These are phyloP conservation scores for Kernera saxatilis DNA, from an alignment of 345 rosid species.

Conservation along the genomic window DNA sequence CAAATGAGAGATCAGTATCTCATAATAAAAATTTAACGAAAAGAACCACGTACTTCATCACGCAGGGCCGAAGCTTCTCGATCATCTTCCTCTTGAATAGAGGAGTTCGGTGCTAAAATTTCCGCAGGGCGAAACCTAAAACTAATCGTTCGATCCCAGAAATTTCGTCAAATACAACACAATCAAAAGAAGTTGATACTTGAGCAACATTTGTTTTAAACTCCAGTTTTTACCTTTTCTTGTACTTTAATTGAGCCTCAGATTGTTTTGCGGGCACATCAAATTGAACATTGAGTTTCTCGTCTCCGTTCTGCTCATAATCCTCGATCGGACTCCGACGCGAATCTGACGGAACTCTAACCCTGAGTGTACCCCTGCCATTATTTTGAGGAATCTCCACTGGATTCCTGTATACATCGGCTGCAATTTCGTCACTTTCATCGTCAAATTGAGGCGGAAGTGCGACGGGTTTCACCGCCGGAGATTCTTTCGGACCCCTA, in stretches of 20 bases:
- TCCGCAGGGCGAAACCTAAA: slow-evolving; percentile 63
- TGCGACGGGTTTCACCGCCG: neutral
- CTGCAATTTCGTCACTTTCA: neutral
- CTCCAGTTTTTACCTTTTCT: slow-evolving; percentile 17
- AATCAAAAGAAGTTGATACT: neutral
- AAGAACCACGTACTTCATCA: slow-evolving; percentile 68
- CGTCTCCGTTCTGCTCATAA: neutral
- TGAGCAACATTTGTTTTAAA: neutral
- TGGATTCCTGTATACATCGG: neutral
- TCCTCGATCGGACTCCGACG: slow-evolving; percentile 15
- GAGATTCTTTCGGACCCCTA: neutral
- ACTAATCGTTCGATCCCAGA: slow-evolving; percentile 10
- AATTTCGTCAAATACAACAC: slow-evolving; percentile 13
- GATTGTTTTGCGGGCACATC: slow-evolving; percentile 19
- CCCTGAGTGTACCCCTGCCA: slow-evolving; percentile 10
- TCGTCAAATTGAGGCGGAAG: slow-evolving; percentile 12
- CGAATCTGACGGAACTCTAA: slow-evolving; percentile 24
- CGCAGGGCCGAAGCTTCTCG: slow-evolving; percentile 91
- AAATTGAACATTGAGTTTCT: neutral
- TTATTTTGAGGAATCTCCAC: neutral
- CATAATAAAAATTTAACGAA: no score
- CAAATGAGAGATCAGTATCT: neutral
- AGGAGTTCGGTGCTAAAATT: slow-evolving; percentile 22
- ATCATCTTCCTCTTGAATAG: slow-evolving; percentile 51
- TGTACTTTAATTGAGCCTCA: slow-evolving; percentile 29